Conservation (phyloP, 169 alveolate species). For the Plasmodium sp. region DNA sequence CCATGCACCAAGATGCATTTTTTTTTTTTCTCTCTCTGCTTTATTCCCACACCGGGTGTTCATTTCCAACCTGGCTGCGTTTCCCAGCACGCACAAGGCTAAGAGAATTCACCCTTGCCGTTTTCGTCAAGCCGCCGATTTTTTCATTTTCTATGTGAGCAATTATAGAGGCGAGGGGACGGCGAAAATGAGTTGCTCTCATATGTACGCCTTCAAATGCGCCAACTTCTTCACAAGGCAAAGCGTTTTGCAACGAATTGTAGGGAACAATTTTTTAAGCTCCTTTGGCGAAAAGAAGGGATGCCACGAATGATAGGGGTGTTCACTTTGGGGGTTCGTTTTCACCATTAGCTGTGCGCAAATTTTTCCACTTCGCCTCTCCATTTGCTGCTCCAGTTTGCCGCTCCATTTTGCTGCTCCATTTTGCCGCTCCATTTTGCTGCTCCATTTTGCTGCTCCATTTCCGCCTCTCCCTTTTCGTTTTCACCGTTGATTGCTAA, state of each 20-base stretch:
- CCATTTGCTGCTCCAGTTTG: not conserved
- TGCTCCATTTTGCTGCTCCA: no score
- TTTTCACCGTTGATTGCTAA: not conserved
- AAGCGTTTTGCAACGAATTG: not conserved
- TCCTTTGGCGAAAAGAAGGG: not conserved
- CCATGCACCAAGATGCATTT: not conserved
- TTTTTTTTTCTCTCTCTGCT: not conserved
- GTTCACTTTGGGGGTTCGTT: not conserved
- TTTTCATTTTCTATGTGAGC: not conserved
- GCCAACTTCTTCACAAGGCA: not conserved
- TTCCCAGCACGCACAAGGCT: not conserved
- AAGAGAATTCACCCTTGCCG: not conserved
- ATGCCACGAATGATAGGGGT: not conserved
- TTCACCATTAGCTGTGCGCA: not conserved
- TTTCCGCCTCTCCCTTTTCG: not conserved
- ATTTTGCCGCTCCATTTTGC: no score
- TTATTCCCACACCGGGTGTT: not conserved
- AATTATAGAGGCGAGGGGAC: not conserved
- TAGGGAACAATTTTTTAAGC: not conserved
- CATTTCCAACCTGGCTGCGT: not conserved
- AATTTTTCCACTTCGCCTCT: not conserved
- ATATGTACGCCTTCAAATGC: not conserved
- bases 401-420: no score
- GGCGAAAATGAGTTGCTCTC: not conserved
- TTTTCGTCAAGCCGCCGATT: not conserved